Percentiles rank a stretch among this genome's conserved stretches.
Conservation (phyloP, 108 stramenopile species). For the Nannochloropsis gaditana region DNA sequence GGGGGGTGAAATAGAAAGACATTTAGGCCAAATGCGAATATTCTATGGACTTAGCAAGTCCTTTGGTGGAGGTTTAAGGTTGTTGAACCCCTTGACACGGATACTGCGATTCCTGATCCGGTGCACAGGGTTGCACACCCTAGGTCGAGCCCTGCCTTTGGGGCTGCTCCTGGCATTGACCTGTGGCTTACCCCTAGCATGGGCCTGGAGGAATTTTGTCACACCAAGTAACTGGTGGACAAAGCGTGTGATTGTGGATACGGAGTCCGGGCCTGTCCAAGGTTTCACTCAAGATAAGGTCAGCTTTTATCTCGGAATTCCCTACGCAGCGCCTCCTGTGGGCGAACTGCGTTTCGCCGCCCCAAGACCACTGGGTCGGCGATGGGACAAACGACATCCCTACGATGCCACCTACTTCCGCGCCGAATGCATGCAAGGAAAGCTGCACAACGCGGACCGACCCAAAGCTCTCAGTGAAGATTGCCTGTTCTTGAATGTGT, state of each 20-base stretch:
- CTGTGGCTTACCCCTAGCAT: neutral
- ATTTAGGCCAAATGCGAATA: no score
- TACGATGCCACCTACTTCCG: slow-evolving; percentile 39
- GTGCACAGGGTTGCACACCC: neutral
- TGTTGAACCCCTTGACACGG: neutral
- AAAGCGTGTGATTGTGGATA: slow-evolving; percentile 31
- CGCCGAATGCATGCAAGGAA: slow-evolving; percentile 46
- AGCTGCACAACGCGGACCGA: neutral
- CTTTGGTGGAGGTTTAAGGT: neutral
- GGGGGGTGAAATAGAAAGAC: no score
- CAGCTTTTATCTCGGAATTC: slow-evolving; percentile 46
- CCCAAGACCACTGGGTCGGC: slow-evolving; percentile 32
- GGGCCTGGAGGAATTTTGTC: slow-evolving; percentile 23
- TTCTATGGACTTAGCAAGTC: no score
- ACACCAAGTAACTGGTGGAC: neutral
- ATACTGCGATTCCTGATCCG: neutral
- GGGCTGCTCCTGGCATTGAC: neutral
- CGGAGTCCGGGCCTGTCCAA: slow-evolving; percentile 28
- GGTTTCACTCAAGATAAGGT: slow-evolving; percentile 32
- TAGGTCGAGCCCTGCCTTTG: neutral
- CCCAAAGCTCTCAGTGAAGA: slow-evolving; percentile 28
- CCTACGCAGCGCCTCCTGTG: slow-evolving; percentile 53
- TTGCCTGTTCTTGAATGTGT: slow-evolving; percentile 59
- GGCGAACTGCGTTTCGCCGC: slow-evolving; percentile 48
- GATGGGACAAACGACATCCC: slow-evolving; percentile 19